Percentiles rank a stretch among this genome's conserved stretches.
These are phyloP conservation scores for Ustilago bromivora DNA, from an alignment of 1,284 basidiomycete species.

Conservation along the genomic window DNA sequence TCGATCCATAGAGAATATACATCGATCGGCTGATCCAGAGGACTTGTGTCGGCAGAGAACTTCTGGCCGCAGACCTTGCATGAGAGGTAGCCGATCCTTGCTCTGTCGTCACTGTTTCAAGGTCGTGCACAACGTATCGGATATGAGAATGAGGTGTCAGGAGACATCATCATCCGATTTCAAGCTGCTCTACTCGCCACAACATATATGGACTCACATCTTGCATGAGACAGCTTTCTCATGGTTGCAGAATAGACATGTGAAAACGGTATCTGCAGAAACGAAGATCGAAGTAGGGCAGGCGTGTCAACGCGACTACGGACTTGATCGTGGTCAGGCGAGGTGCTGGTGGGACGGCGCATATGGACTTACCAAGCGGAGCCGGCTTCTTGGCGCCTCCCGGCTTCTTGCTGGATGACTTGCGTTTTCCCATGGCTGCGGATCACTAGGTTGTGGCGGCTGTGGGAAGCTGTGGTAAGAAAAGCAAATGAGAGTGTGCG, in stretches of 20 bases:
- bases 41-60: conserved; percentile 71
- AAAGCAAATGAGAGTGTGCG: background rate
- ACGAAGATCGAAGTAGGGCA: background rate
- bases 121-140: too few species aligned
- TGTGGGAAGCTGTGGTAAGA: conserved; percentile 1
- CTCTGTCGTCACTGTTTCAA: conserved; percentile 67
- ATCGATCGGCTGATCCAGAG: conserved; percentile 87
- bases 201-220: conserved; percentile 74
- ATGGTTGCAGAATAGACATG: conserved; percentile 85
- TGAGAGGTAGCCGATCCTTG: conserved; percentile 56
- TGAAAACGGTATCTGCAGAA: conserved; percentile 69
- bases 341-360: background rate
- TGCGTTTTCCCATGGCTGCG: conserved; percentile 59
- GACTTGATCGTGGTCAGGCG: too few species aligned
- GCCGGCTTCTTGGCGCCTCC: conserved; percentile 54
- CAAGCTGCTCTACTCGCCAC: background rate
- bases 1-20: conserved; percentile 92
- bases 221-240: conserved; percentile 88
- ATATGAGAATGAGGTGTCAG: background rate
- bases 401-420: conserved; percentile 59
- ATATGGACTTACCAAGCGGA: conserved; percentile 55
- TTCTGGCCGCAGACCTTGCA: conserved; percentile 69
- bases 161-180: background rate
- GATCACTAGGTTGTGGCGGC: background rate
- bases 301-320: conserved; percentile 2